Percentiles rank a stretch among this genome's conserved stretches.
Evolutionary conservation across 108 stramenopile genomes (phyloP).

Genomic region (Skeletonema grethae): DNA sequence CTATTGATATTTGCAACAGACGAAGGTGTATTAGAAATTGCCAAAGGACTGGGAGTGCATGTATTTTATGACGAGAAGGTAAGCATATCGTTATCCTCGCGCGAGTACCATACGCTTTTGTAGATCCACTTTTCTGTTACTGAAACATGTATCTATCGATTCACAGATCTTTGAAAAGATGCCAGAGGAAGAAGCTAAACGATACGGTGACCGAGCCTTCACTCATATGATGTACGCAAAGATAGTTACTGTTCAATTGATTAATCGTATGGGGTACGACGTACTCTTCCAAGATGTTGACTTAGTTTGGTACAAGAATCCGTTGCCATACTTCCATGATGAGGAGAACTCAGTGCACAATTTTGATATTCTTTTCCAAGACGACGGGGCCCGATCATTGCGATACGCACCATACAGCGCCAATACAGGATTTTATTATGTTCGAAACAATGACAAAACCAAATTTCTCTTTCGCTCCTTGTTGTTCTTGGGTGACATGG

Average conservation of each 20-base stretch:
- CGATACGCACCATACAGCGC: constrained; percentile 75
- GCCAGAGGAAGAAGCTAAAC: constrained; percentile 50
- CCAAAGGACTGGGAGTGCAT: constrained; percentile 44
- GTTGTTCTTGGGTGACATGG: constrained; percentile 66
- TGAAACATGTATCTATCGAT: neutral
- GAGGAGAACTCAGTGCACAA: constrained; percentile 33
- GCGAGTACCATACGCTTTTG: neutral
- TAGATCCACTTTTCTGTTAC: neutral
- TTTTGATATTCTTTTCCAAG: constrained; percentile 87
- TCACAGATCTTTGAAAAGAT: constrained; percentile 29
- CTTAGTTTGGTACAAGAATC: constrained; percentile 68
- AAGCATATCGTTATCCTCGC: neutral
- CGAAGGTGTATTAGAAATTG: constrained; percentile 48
- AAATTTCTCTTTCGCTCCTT: constrained; percentile 72
- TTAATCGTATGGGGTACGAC: constrained; percentile 55
- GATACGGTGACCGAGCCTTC: constrained; percentile 59
- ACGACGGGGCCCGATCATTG: constrained; percentile 80
- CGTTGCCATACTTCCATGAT: constrained; percentile 63
- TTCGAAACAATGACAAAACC: constrained; percentile 75
- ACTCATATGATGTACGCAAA: constrained; percentile 74
- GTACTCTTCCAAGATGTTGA: constrained; percentile 80
- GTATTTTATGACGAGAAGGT: constrained; percentile 54
- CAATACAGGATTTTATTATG: constrained; percentile 88
- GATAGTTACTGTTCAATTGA: constrained; percentile 58
- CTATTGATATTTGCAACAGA: constrained; percentile 59